phyloP scores from a whole-genome alignment of 1,284 basidiomycete species.

The Anthracocystis setariae region DNA sequence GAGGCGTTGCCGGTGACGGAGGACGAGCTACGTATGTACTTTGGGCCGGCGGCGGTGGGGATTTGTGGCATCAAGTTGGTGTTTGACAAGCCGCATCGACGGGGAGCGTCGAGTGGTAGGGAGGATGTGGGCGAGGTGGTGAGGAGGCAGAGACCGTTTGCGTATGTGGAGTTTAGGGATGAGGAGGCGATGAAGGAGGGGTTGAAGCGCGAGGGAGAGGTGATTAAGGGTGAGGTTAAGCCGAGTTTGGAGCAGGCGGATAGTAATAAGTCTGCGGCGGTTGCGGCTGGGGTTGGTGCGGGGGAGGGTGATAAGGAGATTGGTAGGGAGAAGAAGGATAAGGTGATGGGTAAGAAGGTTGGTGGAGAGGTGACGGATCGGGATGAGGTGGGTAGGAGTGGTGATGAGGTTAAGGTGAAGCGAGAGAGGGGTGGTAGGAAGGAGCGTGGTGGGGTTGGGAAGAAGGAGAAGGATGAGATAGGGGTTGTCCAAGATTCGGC shows the following conservation, averaged over 20 bases:
- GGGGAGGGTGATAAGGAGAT: conserved; percentile 3
- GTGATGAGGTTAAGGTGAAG: conserved; percentile 12
- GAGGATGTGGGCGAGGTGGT: conserved; percentile 14
- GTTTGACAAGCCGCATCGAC: conserved; percentile 47
- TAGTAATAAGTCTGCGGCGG: conserved; percentile 22
- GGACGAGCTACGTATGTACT: conserved; percentile 52
- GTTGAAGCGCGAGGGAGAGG: conserved; percentile 39
- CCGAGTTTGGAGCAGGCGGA: conserved; percentile 44
- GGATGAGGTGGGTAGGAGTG: conserved; percentile 22
- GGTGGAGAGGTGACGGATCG: conserved; percentile 16
- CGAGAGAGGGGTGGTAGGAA: conserved; percentile 2
- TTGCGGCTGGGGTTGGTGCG: neutral
- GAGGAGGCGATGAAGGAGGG: conserved; percentile 41
- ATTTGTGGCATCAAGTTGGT: conserved; percentile 52
- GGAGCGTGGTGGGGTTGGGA: too few species aligned
- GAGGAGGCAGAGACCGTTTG: conserved; percentile 49
- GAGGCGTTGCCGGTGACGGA: conserved; percentile 58
- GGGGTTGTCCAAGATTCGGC: neutral
- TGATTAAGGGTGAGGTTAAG: conserved; percentile 30
- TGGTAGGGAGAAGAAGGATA: conserved; percentile 10
- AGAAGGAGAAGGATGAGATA: conserved; percentile 7
- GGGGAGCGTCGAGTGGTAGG: conserved; percentile 28
- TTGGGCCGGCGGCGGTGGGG: conserved; percentile 51
- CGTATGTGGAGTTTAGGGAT: conserved; percentile 52
- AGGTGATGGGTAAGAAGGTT: conserved; percentile 4